A percentile compares a stretch with the other conserved stretches of the same genome.
phyloP scores from a whole-genome alignment of 2,329 filamentous ascomycete species.

The Arachnopeziza araneosa region DNA sequence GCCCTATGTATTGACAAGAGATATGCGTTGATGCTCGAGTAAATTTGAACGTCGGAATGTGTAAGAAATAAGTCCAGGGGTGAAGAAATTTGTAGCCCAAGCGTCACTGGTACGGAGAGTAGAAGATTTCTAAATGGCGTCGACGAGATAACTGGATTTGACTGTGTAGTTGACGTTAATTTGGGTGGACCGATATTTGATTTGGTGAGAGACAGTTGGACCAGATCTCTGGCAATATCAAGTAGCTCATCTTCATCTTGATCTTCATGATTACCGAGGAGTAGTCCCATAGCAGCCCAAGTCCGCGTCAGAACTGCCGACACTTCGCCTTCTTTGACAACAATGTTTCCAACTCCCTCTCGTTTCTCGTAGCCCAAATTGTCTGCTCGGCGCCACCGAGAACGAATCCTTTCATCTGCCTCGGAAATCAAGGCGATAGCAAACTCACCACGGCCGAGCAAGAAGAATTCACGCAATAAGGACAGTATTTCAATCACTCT shows the following conservation, averaged over 20 bases:
- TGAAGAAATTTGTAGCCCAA: constrained; percentile 68
- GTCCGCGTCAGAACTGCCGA: constrained; percentile 69
- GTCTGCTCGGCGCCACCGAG: constrained; percentile 61
- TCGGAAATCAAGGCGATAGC: constrained; percentile 80
- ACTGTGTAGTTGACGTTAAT: constrained; percentile 33
- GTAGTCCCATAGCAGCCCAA: constrained; percentile 72
- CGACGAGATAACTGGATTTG: constrained; percentile 18
- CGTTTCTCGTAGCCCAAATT: constrained; percentile 52
- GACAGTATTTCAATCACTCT: constrained; percentile 73
- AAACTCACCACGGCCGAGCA: constrained; percentile 86
- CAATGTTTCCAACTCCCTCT: constrained; percentile 54
- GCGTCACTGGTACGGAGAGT: constrained; percentile 66
- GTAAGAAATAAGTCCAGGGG: constrained; percentile 86
- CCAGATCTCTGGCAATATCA: constrained; percentile 72
- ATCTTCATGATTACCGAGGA: constrained; percentile 65
- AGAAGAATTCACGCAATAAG: constrained; percentile 78
- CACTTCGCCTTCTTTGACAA: constrained; percentile 84
- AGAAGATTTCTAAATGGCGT: constrained; percentile 74
- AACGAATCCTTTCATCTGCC: constrained; percentile 73
- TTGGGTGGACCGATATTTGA: constrained; percentile 18
- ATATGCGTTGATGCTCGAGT: constrained; percentile 83
- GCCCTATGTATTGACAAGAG: constrained; percentile 79
- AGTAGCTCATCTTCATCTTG: constrained; percentile 68
- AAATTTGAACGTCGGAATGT: constrained; percentile 67
- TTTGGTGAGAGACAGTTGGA: constrained; percentile 62